phyloP scores from a whole-genome alignment of 352 stramenopile species.

The Globisporangium viniferum region DNA sequence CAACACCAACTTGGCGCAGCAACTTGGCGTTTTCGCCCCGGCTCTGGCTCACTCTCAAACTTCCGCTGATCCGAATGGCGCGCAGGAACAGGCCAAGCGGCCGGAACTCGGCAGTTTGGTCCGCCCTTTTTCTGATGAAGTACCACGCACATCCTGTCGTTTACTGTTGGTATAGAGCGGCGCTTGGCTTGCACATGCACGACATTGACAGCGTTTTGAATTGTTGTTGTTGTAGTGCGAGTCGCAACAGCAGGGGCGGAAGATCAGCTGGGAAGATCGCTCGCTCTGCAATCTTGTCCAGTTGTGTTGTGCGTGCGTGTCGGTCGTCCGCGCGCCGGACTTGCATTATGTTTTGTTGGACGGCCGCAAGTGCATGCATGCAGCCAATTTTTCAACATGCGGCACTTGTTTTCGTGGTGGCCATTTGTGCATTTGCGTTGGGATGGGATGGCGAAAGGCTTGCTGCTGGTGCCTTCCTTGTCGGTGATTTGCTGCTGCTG shows the following conservation, averaged over 20 bases:
- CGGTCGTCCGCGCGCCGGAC: background rate
- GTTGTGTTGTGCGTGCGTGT: conserved; percentile 1
- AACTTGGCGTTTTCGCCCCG: conserved; percentile 4
- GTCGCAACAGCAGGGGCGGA: background rate
- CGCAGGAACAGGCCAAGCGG: conserved; percentile 11
- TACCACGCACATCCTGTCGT: conserved; percentile 11
- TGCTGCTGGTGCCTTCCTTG: no score
- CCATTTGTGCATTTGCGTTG: background rate
- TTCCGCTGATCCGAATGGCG: conserved; percentile 14
- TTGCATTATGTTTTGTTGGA: background rate
- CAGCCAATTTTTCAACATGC: background rate
- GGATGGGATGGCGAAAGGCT: background rate
- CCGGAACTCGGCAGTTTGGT: conserved; percentile 5
- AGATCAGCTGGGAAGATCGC: conserved; percentile 5
- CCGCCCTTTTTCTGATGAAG: conserved; percentile 12
- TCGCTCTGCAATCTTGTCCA: conserved; percentile 11
- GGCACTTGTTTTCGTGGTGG: background rate
- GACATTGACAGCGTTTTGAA: background rate
- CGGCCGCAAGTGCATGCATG: background rate
- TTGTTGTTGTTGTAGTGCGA: background rate
- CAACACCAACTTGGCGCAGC: background rate
- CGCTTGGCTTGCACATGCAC: background rate
- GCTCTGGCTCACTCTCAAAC: background rate
- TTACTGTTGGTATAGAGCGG: conserved; percentile 15
- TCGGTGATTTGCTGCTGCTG: background rate